These are phyloP conservation scores for Erodium moschatum DNA, from an alignment of 441 rosid genomes.

Conservation along the genomic window DNA sequence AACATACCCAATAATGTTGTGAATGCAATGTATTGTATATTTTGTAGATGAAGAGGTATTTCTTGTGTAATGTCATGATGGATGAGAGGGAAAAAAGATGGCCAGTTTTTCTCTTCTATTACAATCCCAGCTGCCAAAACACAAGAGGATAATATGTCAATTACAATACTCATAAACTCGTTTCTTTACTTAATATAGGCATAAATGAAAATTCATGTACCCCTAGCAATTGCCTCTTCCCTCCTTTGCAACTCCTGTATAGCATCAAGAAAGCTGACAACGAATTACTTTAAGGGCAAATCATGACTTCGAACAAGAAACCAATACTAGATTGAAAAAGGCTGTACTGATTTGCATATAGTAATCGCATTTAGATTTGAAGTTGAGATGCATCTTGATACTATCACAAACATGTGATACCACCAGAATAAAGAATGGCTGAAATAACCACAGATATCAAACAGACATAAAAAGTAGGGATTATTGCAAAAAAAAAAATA, in stretches of 20 bases:
- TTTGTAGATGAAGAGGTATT: conserved; percentile 90
- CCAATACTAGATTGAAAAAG: neutral
- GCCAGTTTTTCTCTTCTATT: conserved; percentile 93
- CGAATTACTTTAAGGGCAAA: conserved; percentile 12
- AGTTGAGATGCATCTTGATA: conserved; percentile 5
- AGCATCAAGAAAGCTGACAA: conserved; percentile 19
- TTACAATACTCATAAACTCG: neutral
- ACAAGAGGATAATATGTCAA: neutral
- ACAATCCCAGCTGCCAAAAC: conserved; percentile 69
- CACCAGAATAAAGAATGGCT: no score
- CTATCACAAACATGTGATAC: neutral
- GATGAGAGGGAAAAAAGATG: conserved; percentile 76
- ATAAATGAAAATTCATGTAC: conserved; percentile 27
- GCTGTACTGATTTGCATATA: neutral
- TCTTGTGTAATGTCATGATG: conserved; percentile 91
- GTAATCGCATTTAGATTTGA: neutral
- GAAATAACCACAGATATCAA: no score
- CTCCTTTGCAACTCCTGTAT: conserved; percentile 70
- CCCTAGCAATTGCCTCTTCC: conserved; percentile 74
- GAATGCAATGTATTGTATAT: conserved; percentile 81
- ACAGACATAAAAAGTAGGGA: no score
- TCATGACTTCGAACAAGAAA: conserved; percentile 6
- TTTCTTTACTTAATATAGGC: conserved; percentile 5
- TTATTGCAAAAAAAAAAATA: no score
- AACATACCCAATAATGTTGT: conserved; percentile 70